Evolutionary conservation across 169 alveolate species (phyloP), one percentile per base, ranked within the genome.

Genomic region (Eimeria necatrix): DNA sequence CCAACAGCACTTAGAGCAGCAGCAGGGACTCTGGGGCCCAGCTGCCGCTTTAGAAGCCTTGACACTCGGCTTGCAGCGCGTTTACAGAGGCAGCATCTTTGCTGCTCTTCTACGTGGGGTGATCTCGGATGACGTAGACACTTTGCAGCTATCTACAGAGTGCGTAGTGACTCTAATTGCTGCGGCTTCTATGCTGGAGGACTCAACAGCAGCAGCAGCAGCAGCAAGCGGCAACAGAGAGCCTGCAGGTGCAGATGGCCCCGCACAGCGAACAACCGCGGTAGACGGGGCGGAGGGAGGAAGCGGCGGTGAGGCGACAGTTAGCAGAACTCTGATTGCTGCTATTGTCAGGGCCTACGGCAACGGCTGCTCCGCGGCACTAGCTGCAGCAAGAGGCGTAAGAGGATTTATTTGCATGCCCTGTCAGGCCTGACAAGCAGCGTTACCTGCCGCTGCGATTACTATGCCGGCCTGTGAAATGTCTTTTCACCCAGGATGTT

Each of bases 321-420:
- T 53, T 9, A 16, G 52, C 64, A 76, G 76, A 5, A 9, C 76
- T 20, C 91, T 83, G 20, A 8, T 83, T 24, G 74, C 76, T 4
- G 51, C 91, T 46, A 56, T 83, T 16, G 91, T 83, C 16, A 51
- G 53, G 41, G 91, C 74, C 12, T 83, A 83, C 74, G 91, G 91
- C 9, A 56, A 83, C 18, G 91, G 91, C 76, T 83, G 91, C 91
- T 52, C 52, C 26, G 74, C 91, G 16, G 91, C 91, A 3, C 7
- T 83, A 26, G 56, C 91, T 56, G 91, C 91, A 56, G 91, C 91
- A 83, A 83, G 60, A 83, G 91, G 56, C 20, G 91, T 83, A 51
- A 53, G 91, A n/a, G 24, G 52, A 49, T 4, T 8, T 6, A 22
- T 20, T 41, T 18, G 68, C 48, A 26, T 16, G 20, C 9, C 64